Percentiles rank a stretch among this genome's conserved stretches.
Evolutionary conservation across 176 grass and related monocot species (phyloP).

Genomic region (Oryza brachyantha): DNA sequence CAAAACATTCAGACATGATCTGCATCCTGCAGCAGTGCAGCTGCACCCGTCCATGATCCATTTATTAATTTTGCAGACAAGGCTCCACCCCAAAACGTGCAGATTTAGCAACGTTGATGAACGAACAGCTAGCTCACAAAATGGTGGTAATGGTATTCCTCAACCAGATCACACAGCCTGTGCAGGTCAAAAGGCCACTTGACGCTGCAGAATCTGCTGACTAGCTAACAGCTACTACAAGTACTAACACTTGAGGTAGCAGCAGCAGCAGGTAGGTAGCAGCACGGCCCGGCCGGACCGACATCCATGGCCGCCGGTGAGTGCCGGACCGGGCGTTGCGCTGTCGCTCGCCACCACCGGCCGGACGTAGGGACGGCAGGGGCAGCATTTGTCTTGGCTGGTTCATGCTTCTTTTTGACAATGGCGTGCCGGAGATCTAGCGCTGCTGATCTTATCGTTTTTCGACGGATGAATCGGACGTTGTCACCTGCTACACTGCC

Average conservation of each 20-base stretch:
- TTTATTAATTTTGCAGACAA: neutral
- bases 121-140: neutral
- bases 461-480: neutral
- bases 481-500: neutral
- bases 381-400: neutral
- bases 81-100: neutral
- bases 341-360: neutral
- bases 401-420: neutral
- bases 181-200: neutral
- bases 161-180: neutral
- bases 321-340: neutral
- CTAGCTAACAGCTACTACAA: neutral
- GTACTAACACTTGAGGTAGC: too few species aligned
- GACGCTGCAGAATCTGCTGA: neutral
- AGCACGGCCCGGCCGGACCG: neutral
- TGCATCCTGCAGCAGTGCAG: neutral
- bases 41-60: neutral
- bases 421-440: neutral
- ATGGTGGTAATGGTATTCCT: too few species aligned
- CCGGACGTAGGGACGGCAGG: neutral
- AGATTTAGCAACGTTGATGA: constrained; percentile 4
- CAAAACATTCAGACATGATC: neutral
- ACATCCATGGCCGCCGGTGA: neutral
- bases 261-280: neutral
- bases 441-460: neutral